Evolutionary conservation across 805 yeast genomes (phyloP).

Genomic region (Phaffomyces antillensis): DNA sequence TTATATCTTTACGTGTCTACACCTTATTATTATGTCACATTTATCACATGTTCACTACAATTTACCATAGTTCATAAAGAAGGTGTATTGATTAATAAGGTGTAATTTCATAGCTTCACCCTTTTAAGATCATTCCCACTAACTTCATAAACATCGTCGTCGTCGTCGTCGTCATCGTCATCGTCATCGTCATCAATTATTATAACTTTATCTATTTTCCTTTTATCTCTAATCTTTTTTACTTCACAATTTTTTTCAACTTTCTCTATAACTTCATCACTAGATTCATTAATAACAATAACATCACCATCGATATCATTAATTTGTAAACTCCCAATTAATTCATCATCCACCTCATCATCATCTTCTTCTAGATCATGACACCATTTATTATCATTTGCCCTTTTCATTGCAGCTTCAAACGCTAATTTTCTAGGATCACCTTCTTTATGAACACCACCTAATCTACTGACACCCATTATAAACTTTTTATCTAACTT

Average conservation of each 20-base stretch:
- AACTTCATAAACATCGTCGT: neutral
- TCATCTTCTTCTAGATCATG: constrained; percentile 21
- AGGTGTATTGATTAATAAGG: too few species aligned
- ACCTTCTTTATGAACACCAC: constrained; percentile 6
- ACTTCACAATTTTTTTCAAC: too few species aligned
- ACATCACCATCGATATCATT: constrained; percentile 2
- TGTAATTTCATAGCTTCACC: too few species aligned
- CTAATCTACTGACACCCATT: constrained; percentile 13
- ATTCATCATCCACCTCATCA: constrained; percentile 35
- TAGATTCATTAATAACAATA: constrained; percentile 2
- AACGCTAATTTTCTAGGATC: constrained; percentile 38
- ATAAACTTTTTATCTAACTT: constrained; percentile 22
- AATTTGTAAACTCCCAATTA: constrained; percentile 23
- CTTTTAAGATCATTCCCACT: too few species aligned
- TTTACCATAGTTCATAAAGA: neutral
- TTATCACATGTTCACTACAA: neutral
- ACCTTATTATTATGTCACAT: neutral
- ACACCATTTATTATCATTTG: constrained; percentile 47
- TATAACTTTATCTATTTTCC: neutral
- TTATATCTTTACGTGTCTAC: neutral
- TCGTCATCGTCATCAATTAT: neutral
- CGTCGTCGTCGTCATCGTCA: neutral
- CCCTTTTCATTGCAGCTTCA: constrained; percentile 59
- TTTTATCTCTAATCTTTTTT: too few species aligned
- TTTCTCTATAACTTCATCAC: neutral